Evolutionary conservation across 495 filamentous ascomycete genomes (phyloP), one percentile per base, ranked within the genome.

Genomic region (Mycothermus thermophilus): DNA sequence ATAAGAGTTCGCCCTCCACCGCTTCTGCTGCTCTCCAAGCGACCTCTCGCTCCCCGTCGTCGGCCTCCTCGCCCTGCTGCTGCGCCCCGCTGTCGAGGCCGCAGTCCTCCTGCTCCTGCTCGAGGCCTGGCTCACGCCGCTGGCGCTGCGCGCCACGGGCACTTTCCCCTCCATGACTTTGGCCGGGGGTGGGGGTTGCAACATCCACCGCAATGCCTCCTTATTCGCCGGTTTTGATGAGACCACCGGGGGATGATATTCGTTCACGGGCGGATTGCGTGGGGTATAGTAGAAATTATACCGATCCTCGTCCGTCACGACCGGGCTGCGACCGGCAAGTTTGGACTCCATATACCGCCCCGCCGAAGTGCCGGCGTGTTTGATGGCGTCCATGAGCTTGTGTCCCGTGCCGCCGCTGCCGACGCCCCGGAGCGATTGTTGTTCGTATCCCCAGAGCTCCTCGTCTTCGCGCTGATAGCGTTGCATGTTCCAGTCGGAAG

Each of bases 381-480:
- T 62, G 54, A 71, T 61, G 34, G 57, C 62, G 50, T 66, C 64
- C 55, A 64, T 62, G 28, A 66, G 29, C 30, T 59, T 63, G 30
- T 65, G 60, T 27, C 58, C 55, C 6, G 60, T 57, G 22, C 6
- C 22, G 11, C 6, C 6, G 6, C 22, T 6, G 22, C 6, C 6
- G 6, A 11, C 11, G n/a, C n/a, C n/a, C n/a, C n/a, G n/a, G n/a
- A n/a, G n/a, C 40, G 49, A 48, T 2, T 51, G 48, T 14, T 50
- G 29, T 15, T 67, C 61, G 18, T 52, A 39, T 13, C 82, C 80
- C 83, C 83, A 90, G 11, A 88, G 66, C 27, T 75, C 72, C 52
- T 93, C 84, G 44, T 93, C 84, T 46, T 86, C 80, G 22, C 85
- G 69, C 51, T 93, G 83, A 51, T 85, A 80, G 25, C 77, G 72